Base-by-base conservation (phyloP, 768 basidiomycete genomes). In the Panaeolus papilionaceus region DNA sequence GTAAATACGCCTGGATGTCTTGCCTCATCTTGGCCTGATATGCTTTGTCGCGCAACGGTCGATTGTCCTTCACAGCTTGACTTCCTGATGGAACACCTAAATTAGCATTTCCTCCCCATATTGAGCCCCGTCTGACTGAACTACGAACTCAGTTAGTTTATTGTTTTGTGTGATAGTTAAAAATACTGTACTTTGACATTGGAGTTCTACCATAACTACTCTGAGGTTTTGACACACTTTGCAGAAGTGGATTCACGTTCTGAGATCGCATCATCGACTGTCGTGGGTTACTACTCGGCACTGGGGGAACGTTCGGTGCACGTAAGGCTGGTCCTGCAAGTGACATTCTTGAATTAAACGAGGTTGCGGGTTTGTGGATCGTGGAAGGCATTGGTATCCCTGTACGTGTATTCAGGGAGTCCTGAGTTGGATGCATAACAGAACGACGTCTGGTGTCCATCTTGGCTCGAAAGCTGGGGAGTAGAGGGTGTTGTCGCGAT, bases 11-110 rank as follows among this genome's bases (percentile, higher is more conserved):
- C 61, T 85, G 79, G 70, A 97, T 89, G n/a, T 93, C 89, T 74
- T 92, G 87, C 54, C 90, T 84, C 89, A 92, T 90, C 75, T 88
- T 88, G 20, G 80, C 73, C 76, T 95, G 93, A 75, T 89, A 96
- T 18, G 86, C 79, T 62, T 84, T 81, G 70, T 95, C 93, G 42
- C 94, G 89, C 61, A 95, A 83, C 0, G 94, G 92, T 8, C 96
- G 88, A 39, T 85, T 79, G 72, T 98, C 96, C 72, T 92, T 93
- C 66, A 83, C 73, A 2, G 84, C 75, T 75, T 91, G 90, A 68
- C 82, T 86, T 20, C 82, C 78, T n/a, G 81, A 73, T 23, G 87
- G 84, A 2, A 85, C 84, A 3, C 84, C 82, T 45, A 83, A 75
- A 18, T 84, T 77, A 9, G 76, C 79, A 5, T 84, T 85, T 2